Evolutionary conservation across 768 basidiomycete genomes (phyloP), one percentile per base, ranked within the genome.

Genomic region (Mrakia gelida): DNA sequence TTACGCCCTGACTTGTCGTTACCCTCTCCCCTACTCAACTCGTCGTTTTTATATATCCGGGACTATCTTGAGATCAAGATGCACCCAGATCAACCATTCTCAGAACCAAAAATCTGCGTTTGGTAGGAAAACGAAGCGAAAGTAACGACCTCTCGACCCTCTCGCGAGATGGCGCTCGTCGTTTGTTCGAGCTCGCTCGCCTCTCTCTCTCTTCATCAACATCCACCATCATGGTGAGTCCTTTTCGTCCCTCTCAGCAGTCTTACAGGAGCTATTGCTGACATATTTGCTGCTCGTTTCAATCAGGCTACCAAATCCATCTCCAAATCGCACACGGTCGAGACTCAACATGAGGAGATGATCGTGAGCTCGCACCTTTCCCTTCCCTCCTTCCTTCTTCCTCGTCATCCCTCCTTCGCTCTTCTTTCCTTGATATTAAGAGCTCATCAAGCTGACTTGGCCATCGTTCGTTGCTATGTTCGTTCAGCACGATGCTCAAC

Each of bases 261-360:
- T 11, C 21, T 18, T 59, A n/a, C 1, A n/a, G 21, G 9, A n/a
- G 1, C 16, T 26, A 7, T 13, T 59, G 28, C 59, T 59, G 6
- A 59, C 26, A 26, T 59, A 1, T 28, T n/a, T 2, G 5, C 32
- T 67, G 6, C 18, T 34, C 32, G 13, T 4, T 18, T 1, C 11
- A 8, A 7, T 26, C 56, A 16, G 8, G 11, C 61, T 34, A 62
- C 41, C 43, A 76, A 76, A 68, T 67, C 75, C 43, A 65, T 79
- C n/a, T 70, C 78, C 0, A 79, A 74, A 56, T 79, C 78, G 9
- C 73, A 79, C 61, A 75, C 92, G 90, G 75, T 99, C 71, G 96
- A 99, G 85, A 98, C 96, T 1, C 90, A 91, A 23, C 96, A 99
- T 84, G 94, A 96, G 85, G 97, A 98, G 85, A 97, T 98, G 94